Percentiles rank a stretch among this genome's conserved stretches.
phyloP scores from a whole-genome alignment of 495 filamentous ascomycete species.

The Aspergillus hancockii region DNA sequence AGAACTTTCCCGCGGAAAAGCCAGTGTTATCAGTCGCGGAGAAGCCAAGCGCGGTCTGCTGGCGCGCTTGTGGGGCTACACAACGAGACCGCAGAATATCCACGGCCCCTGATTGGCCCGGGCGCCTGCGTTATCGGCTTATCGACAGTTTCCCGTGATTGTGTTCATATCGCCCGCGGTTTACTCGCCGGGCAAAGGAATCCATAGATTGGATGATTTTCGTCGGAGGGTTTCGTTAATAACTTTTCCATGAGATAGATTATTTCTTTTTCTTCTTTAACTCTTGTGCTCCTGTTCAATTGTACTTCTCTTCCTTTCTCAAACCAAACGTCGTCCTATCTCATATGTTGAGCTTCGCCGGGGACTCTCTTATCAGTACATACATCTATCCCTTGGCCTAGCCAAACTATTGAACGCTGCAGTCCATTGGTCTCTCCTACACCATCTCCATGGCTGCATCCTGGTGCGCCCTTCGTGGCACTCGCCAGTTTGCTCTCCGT shows the following conservation, averaged over 20 bases:
- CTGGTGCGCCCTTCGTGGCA: conserved; percentile 43
- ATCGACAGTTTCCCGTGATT: conserved; percentile 20
- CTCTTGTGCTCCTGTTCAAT: not conserved
- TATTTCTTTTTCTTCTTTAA: not conserved
- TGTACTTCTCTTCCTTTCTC: conserved; percentile 30
- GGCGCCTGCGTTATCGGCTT: conserved; percentile 16
- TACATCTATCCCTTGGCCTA: conserved; percentile 3
- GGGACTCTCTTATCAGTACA: not conserved
- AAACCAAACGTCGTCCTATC: conserved; percentile 19
- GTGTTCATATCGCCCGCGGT: conserved; percentile 19
- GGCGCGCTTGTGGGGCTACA: not conserved
- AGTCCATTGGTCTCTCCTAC: conserved; percentile 6
- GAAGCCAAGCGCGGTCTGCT: conserved; percentile 1
- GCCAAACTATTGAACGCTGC: conserved; percentile 8
- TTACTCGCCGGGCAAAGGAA: conserved; percentile 1
- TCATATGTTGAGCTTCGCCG: conserved; percentile 7
- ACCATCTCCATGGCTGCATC: conserved; percentile 44
- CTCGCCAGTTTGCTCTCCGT: conserved; percentile 45
- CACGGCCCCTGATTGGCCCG: conserved; percentile 13
- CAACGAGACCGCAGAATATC: not conserved
- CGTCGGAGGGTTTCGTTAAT: not conserved
- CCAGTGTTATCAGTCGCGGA: conserved; percentile 2
- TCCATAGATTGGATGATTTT: not conserved
- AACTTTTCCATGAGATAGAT: not conserved
- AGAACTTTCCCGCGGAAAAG: conserved; percentile 23